A percentile compares a stretch with the other conserved stretches of the same genome.
These are phyloP conservation scores for Exophiala aquamarina DNA, from an alignment of 2,329 filamentous ascomycete genomes.

Conservation along the genomic window DNA sequence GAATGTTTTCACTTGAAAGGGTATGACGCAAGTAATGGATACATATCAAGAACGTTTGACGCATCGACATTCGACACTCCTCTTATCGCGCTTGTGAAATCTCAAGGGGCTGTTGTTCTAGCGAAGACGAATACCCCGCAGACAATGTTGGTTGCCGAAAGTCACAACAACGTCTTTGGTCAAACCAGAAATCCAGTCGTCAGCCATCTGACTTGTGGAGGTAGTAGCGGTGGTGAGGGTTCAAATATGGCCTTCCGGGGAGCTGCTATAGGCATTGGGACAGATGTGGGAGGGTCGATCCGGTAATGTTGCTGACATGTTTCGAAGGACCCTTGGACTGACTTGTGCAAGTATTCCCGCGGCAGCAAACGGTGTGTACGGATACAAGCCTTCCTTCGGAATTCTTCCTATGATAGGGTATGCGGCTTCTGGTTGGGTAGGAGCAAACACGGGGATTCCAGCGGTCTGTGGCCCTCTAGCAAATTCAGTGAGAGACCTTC, in stretches of 20 bases:
- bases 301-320: constrained; percentile 19
- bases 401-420: constrained; percentile 35
- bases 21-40: constrained; percentile 55
- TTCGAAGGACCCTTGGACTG: neutral
- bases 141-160: constrained; percentile 55
- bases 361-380: constrained; percentile 52
- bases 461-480: constrained; percentile 55
- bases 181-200: constrained; percentile 64
- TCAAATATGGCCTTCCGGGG: constrained; percentile 60
- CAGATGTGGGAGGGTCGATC: constrained; percentile 55
- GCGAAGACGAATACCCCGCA: constrained; percentile 70
- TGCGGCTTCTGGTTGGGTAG: constrained; percentile 8
- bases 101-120: constrained; percentile 64
- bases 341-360: constrained; percentile 39
- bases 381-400: constrained; percentile 48
- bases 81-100: constrained; percentile 58
- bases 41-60: constrained; percentile 60
- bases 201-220: constrained; percentile 59
- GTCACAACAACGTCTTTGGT: constrained; percentile 58
- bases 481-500: constrained; percentile 50
- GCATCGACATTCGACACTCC: constrained; percentile 58
- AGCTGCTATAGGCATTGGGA: constrained; percentile 59
- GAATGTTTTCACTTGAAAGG: constrained; percentile 41
- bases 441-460: constrained; percentile 39
- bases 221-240: constrained; percentile 66